Conservation (phyloP, 106 monocot genomes). For the Dendrobium chrysotoxum region DNA sequence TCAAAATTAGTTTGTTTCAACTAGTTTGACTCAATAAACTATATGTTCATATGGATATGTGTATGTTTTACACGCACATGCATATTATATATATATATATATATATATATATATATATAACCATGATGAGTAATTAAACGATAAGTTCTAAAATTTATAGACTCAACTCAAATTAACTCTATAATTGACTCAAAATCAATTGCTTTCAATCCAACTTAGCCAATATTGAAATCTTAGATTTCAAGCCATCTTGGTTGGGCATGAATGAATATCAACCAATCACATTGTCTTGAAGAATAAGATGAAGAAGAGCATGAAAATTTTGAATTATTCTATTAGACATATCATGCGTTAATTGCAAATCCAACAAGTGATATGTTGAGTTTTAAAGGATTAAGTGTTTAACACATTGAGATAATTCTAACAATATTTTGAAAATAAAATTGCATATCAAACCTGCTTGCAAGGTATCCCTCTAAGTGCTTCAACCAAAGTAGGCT, state of each 20-base stretch:
- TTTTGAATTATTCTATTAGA: neutral
- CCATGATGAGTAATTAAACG: too few relatives aligned
- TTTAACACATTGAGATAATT: neutral
- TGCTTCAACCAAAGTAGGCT: slow-evolving; percentile 58
- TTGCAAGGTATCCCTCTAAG: slow-evolving; percentile 75
- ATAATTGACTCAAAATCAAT: neutral
- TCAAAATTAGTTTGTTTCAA: too few relatives aligned
- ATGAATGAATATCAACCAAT: neutral
- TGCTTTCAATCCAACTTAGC: neutral
- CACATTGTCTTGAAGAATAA: neutral
- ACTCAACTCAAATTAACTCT: neutral
- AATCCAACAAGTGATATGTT: neutral
- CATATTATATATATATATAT: too few relatives aligned
- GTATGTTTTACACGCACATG: too few relatives aligned
- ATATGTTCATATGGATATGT: too few relatives aligned
- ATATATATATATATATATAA: too few relatives aligned
- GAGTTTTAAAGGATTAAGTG: neutral
- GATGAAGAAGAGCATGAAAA: neutral
- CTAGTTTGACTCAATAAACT: too few relatives aligned
- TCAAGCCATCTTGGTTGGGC: neutral
- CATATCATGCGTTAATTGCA: neutral
- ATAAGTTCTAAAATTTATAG: neutral
- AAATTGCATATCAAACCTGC: slow-evolving; percentile 38
- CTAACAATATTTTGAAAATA: neutral
- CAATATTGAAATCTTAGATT: neutral